A percentile compares a stretch with the other conserved stretches of the same genome.
Evolutionary conservation across 768 basidiomycete species (phyloP).

Genomic region (Termitomyces sp.): DNA sequence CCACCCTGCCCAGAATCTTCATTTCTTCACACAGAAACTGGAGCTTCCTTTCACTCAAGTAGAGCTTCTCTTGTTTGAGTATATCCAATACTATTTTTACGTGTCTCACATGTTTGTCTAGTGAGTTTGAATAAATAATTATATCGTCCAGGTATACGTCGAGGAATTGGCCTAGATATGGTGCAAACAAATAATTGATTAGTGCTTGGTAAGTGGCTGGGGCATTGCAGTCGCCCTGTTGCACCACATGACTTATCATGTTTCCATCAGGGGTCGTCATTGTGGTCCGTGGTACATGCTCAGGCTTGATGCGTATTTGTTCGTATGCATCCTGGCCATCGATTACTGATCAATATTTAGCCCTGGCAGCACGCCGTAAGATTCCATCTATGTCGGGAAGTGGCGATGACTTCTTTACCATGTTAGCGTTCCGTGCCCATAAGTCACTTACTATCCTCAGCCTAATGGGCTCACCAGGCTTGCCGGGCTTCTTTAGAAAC

Average conservation of each 20-base stretch:
- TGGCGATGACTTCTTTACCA: not conserved
- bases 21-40: not conserved
- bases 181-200: not conserved
- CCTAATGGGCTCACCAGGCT: not conserved
- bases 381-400: not conserved
- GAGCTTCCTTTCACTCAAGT: not conserved
- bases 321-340: not conserved
- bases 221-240: not conserved
- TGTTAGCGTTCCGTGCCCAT: not conserved
- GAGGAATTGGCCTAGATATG: not conserved
- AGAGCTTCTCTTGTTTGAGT: not conserved
- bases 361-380: not conserved
- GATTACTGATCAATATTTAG: not conserved
- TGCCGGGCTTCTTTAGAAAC: not conserved
- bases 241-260: not conserved
- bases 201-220: not conserved
- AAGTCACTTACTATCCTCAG: not conserved
- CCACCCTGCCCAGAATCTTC: not conserved
- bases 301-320: not conserved
- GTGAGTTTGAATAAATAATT: not conserved
- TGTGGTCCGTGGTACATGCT: not conserved
- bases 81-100: not conserved
- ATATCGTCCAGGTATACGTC: not conserved
- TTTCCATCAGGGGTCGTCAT: not conserved
- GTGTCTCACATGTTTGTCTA: not conserved